A percentile compares a stretch with the other conserved stretches of the same genome.
These are phyloP conservation scores for Pneumocystis murina DNA, from an alignment of 1,139 yeast genomes.

Conservation along the genomic window DNA sequence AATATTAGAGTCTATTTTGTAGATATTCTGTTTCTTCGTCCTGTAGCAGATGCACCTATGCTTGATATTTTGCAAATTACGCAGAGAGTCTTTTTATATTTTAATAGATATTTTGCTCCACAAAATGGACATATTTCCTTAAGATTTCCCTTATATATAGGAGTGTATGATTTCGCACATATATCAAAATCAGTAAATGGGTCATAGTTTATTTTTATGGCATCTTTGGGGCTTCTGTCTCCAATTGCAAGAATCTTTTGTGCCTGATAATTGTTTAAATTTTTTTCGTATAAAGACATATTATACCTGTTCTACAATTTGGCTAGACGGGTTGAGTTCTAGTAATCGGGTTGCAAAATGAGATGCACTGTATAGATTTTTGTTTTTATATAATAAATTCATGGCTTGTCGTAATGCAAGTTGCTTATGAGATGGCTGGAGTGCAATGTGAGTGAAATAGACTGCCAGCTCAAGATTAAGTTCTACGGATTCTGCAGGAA, in stretches of 20 bases:
- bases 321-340: slow-evolving; percentile 50
- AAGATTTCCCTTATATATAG: slow-evolving; percentile 67
- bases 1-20: background rate
- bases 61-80: slow-evolving; percentile 58
- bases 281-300: background rate
- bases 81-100: slow-evolving; percentile 67
- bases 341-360: slow-evolving; percentile 78
- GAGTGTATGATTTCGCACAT: slow-evolving; percentile 76
- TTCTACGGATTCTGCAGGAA: slow-evolving; percentile 47
- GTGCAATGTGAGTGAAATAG: slow-evolving; percentile 72
- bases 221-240: slow-evolving; percentile 68
- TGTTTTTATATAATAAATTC: slow-evolving; percentile 77
- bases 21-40: slow-evolving; percentile 22
- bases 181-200: slow-evolving; percentile 82
- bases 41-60: slow-evolving; percentile 93
- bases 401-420: slow-evolving; percentile 91
- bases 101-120: slow-evolving; percentile 71
- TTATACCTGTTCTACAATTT: slow-evolving; percentile 51
- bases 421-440: slow-evolving; percentile 68
- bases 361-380: slow-evolving; percentile 78
- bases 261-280: slow-evolving; percentile 29
- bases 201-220: slow-evolving; percentile 80
- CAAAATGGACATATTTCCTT: slow-evolving; percentile 69
- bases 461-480: slow-evolving; percentile 91
- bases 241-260: slow-evolving; percentile 64